Percentiles rank a stretch among this genome's conserved stretches.
Evolutionary conservation across 139 green algal species (phyloP).

Genomic region (Diplosphaera chodatii): DNA sequence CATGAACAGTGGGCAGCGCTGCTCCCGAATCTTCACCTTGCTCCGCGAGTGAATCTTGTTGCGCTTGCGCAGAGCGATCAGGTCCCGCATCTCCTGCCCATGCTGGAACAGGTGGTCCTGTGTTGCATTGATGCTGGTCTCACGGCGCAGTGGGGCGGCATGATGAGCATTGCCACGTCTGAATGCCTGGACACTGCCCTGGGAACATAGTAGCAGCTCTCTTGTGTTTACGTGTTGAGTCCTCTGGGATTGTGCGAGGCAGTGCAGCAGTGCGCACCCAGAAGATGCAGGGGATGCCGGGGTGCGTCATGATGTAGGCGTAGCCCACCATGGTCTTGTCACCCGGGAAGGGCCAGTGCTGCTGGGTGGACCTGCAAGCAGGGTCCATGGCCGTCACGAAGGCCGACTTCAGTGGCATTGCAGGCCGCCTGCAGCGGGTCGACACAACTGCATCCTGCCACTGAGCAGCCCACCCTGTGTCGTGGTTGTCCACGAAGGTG

Average conservation of each 20-base stretch:
- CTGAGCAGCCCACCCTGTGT: constrained; percentile 10
- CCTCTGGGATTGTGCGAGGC: too few relatives aligned
- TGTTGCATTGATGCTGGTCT: too few relatives aligned
- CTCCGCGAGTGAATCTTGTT: constrained; percentile 39
- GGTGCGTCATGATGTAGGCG: constrained; percentile 93
- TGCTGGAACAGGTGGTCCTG: constrained; percentile 65
- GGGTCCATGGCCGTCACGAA: too few relatives aligned
- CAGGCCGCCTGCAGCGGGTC: too few relatives aligned
- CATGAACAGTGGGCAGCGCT: too few relatives aligned
- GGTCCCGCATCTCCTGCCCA: constrained; percentile 18
- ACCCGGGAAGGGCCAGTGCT: constrained; percentile 76
- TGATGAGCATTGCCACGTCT: too few relatives aligned
- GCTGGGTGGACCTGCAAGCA: constrained; percentile 53
- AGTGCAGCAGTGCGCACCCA: constrained; percentile 69
- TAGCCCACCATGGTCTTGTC: constrained; percentile 68
- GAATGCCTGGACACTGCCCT: too few relatives aligned
- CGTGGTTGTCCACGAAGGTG: constrained; percentile 73
- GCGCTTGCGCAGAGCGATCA: constrained; percentile 38
- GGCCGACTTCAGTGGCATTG: too few relatives aligned
- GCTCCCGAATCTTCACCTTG: constrained; percentile 27
- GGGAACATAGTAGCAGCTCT: too few relatives aligned
- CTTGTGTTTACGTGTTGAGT: too few relatives aligned
- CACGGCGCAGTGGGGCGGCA: too few relatives aligned
- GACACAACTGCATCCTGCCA: not conserved
- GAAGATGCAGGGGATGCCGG: constrained; percentile 71